Evolutionary conservation across 164 flowering plant genomes (phyloP).

Genomic region (grape (Vitis vinifera)): DNA sequence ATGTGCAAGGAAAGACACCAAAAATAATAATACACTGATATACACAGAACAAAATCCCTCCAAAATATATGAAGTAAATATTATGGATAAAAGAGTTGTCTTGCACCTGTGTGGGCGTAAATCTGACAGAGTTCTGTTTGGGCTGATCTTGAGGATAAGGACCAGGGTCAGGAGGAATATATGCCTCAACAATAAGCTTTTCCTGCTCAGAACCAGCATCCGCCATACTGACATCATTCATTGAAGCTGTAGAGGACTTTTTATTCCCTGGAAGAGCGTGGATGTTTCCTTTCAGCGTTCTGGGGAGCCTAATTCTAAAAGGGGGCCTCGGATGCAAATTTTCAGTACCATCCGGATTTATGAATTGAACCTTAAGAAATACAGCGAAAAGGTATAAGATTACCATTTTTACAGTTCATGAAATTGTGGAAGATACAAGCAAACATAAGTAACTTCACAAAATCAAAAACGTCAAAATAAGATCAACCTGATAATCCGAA

Average conservation of each 20-base stretch:
- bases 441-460: slow-evolving; percentile 1
- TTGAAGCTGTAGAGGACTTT: slow-evolving; percentile 30
- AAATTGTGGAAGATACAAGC: background rate
- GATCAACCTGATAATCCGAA: slow-evolving; percentile 69
- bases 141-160: slow-evolving; percentile 99
- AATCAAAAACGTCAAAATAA: no score
- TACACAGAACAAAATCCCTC: background rate
- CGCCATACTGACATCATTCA: slow-evolving; percentile 32
- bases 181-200: slow-evolving; percentile 77
- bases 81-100: background rate
- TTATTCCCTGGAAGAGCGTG: slow-evolving; percentile 70
- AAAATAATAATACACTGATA: no score
- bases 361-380: slow-evolving; percentile 60
- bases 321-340: slow-evolving; percentile 67
- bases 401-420: background rate
- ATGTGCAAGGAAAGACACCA: no score
- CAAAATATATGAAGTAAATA: background rate
- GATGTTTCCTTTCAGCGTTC: slow-evolving; percentile 44
- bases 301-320: slow-evolving; percentile 74
- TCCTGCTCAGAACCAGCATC: slow-evolving; percentile 44
- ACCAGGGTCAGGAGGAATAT: slow-evolving; percentile 92
- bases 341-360: slow-evolving; percentile 70
- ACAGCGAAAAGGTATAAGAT: background rate
- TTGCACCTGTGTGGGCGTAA: slow-evolving; percentile 89
- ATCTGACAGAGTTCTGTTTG: slow-evolving; percentile 84